Evolutionary conservation across 495 filamentous ascomycete species (phyloP), one percentile per base, ranked within the genome.

Genomic region (Saxispiralis lemnorum): DNA sequence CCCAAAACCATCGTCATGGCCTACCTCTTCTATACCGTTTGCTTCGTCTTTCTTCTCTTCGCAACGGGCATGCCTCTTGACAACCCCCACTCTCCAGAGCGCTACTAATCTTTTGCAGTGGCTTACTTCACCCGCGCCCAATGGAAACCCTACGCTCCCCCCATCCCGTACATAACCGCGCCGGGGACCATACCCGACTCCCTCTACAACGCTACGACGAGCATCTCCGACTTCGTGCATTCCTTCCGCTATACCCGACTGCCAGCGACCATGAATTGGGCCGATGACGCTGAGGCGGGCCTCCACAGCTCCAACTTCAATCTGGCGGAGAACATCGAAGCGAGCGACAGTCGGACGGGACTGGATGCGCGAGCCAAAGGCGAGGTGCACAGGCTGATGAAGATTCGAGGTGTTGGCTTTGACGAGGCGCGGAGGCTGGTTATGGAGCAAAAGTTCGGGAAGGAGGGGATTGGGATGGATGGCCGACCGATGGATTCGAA

Each of bases 401-500:
- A 78, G 67, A 72, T 61, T 53, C 69, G 76, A 47, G 65, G 61
- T 36, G 68, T 94, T 14, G 67, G 67, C 41, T 96, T 97, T 57
- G 89, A 97, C 63, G 86, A 97, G 65, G 89, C 89, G 19, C 69
- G 89, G 46, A 66, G 80, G 39, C 69, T 87, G 16, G 88, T 79
- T 54, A 87, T 81, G 54, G 77, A 93, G 66, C 73, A 83, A 47
- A 67, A 78, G 48, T 89, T 97, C 55, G 71, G 70, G 51, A 83
- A 76, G 56, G 83, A 93, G 54, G 79, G 80, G 43, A 95, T 97
- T 55, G 86, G 76, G 10, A 66, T 78, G 13, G 92, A 96, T 60
- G 89, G 92, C 30, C 63, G 75, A 54, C 89, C 89, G 39, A 75
- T 76, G 58, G 89, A 95, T 69, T 84, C 85, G 44, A 94, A 93